These are phyloP conservation scores for Exophiala calicioides DNA, from an alignment of 2,329 filamentous ascomycete species.

Conservation along the genomic window DNA sequence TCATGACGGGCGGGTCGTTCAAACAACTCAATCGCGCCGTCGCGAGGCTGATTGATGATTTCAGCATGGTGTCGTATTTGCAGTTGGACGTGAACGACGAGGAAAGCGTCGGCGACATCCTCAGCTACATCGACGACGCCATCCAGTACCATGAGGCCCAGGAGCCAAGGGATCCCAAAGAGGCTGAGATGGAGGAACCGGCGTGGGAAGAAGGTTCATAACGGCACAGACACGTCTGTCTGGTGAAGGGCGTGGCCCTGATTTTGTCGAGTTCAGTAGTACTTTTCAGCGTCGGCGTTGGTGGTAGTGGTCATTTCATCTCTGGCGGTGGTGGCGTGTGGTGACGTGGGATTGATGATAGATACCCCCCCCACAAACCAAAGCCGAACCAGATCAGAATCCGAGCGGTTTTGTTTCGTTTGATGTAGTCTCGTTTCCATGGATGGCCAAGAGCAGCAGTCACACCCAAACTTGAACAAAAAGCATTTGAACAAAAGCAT, in stretches of 20 bases:
- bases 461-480: too few species aligned
- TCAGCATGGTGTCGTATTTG: conserved; percentile 95
- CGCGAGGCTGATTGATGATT: conserved; percentile 88
- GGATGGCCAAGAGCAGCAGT: too few species aligned
- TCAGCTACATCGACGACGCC: conserved; percentile 92
- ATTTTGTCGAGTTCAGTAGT: too few species aligned
- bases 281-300: conserved; percentile 29
- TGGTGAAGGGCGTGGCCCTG: neutral
- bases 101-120: conserved; percentile 79
- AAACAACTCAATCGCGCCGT: conserved; percentile 83
- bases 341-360: too few species aligned
- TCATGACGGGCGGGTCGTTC: conserved; percentile 83
- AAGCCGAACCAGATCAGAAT: too few species aligned
- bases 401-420: too few species aligned
- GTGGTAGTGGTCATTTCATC: too few species aligned
- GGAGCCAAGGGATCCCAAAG: conserved; percentile 78
- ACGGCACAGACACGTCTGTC: neutral
- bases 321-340: neutral
- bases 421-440: too few species aligned
- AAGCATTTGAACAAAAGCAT: neutral
- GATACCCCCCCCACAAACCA: too few species aligned
- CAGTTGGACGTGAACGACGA: conserved; percentile 88
- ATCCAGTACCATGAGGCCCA: conserved; percentile 93
- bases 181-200: conserved; percentile 59
- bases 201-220: conserved; percentile 47